phyloP scores from a whole-genome alignment of 2,329 filamentous ascomycete genomes.

The Elsinoe ampelina region DNA sequence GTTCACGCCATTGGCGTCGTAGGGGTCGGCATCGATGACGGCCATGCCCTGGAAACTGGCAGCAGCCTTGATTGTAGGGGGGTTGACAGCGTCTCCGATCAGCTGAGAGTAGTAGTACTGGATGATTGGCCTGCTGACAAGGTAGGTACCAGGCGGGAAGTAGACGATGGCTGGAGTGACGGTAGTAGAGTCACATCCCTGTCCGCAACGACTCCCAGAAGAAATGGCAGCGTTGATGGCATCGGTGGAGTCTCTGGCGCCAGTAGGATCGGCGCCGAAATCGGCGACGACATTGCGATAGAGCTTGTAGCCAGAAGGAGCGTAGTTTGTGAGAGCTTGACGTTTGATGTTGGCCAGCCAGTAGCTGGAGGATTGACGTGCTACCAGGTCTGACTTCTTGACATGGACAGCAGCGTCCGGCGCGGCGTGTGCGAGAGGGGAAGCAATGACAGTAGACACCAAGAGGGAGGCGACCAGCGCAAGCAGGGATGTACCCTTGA shows the following conservation, averaged over 20 bases:
- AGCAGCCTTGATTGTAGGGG: conserved; percentile 50
- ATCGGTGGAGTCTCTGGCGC: conserved; percentile 69
- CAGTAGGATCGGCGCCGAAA: conserved; percentile 45
- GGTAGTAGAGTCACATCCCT: conserved; percentile 74
- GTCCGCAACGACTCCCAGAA: conserved; percentile 68
- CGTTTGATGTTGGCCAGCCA: conserved; percentile 64
- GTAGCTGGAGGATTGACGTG: conserved; percentile 42
- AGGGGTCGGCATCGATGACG: conserved; percentile 81
- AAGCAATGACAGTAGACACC: conserved; percentile 2
- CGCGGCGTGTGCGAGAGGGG: conserved; percentile 8
- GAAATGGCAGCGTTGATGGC: conserved; percentile 80
- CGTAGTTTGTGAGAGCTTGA: conserved; percentile 59
- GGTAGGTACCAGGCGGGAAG: conserved; percentile 81
- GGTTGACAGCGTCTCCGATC: conserved; percentile 64
- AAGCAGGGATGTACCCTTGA: conserved; percentile 3
- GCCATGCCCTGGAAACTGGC: conserved; percentile 68
- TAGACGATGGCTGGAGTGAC: conserved; percentile 80
- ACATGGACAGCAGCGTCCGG: conserved; percentile 4
- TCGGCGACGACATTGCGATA: conserved; percentile 41
- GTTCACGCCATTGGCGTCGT: conserved; percentile 47
- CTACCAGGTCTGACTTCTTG: not conserved
- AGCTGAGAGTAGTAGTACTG: conserved; percentile 93
- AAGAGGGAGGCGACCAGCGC: conserved; percentile 7
- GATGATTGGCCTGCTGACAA: conserved; percentile 68
- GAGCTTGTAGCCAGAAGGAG: conserved; percentile 51